A percentile compares a stretch with the other conserved stretches of the same genome.
Conservation (phyloP, 208 protist genomes). For the Crithidia sp. region DNA sequence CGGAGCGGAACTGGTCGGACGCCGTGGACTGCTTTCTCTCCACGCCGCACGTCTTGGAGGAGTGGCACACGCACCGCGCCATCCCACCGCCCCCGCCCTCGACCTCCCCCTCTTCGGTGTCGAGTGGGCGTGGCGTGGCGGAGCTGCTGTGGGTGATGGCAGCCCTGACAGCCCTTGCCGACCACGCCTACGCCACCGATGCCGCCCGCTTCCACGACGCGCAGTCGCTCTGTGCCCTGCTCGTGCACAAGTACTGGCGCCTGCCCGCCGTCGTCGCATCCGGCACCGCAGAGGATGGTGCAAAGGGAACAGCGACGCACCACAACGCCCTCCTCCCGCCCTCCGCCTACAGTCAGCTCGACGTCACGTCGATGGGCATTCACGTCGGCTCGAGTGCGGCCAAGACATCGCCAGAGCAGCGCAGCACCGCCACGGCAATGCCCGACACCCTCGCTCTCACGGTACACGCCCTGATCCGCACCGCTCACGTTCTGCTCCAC, state of each 20-base stretch:
- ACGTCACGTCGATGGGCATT: conserved; percentile 6
- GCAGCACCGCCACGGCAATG: conserved; percentile 21
- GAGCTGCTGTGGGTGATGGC: conserved; percentile 27
- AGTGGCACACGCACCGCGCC: conserved; percentile 43
- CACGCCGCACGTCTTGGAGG: conserved; percentile 53
- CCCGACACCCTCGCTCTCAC: conserved; percentile 37
- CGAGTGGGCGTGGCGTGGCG: conserved; percentile 1
- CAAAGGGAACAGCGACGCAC: neutral
- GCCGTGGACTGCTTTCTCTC: conserved; percentile 73
- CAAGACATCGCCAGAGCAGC: neutral
- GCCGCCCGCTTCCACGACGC: conserved; percentile 54
- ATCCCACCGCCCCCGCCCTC: conserved; percentile 12
- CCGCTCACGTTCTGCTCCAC: conserved; percentile 56
- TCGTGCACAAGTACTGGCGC: conserved; percentile 42
- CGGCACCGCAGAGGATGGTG: neutral
- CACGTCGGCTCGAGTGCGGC: neutral
- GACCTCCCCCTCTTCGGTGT: neutral
- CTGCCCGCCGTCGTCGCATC: conserved; percentile 21
- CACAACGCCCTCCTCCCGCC: conserved; percentile 8
- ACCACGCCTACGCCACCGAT: conserved; percentile 64
- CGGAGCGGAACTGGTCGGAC: conserved; percentile 70
- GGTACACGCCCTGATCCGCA: conserved; percentile 56
- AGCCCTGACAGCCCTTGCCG: conserved; percentile 66
- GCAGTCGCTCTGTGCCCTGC: conserved; percentile 57
- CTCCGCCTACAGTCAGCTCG: conserved; percentile 25